These are phyloP conservation scores for Botrytis cinerea DNA, from an alignment of 2,329 filamentous ascomycete species.

Conservation along the genomic window DNA sequence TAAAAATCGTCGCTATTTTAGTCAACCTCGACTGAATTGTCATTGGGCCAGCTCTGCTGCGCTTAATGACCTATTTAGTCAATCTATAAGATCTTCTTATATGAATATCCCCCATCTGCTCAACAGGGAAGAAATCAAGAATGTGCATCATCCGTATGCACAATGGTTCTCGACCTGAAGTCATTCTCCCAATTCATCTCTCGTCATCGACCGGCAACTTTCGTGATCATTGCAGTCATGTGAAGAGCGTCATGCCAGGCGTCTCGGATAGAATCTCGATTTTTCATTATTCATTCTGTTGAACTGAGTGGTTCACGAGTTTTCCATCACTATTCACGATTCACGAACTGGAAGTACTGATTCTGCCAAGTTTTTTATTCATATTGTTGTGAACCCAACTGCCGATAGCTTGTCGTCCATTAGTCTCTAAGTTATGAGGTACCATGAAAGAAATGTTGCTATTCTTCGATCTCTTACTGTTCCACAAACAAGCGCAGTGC, in stretches of 20 bases:
- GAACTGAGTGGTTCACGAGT: not conserved
- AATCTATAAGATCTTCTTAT: slow-evolving; percentile 17
- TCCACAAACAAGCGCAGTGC: not conserved
- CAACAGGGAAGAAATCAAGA: not conserved
- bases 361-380: not conserved
- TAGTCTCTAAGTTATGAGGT: not conserved
- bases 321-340: not conserved
- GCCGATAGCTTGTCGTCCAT: not conserved
- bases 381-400: not conserved
- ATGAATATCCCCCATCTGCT: not conserved
- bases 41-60: not conserved
- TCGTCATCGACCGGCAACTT: not conserved
- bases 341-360: not conserved
- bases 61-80: too few relatives aligned
- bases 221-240: not conserved
- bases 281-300: not conserved
- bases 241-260: not conserved
- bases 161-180: not conserved
- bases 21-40: too few relatives aligned
- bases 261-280: not conserved
- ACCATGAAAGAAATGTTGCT: not conserved
- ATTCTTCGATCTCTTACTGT: not conserved
- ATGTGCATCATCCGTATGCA: not conserved
- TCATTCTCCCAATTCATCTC: not conserved
- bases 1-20: not conserved